Evolutionary conservation across 2,329 filamentous ascomycete species (phyloP), one percentile per base, ranked within the genome.

Genomic region (Chaetomiaceae sp.): DNA sequence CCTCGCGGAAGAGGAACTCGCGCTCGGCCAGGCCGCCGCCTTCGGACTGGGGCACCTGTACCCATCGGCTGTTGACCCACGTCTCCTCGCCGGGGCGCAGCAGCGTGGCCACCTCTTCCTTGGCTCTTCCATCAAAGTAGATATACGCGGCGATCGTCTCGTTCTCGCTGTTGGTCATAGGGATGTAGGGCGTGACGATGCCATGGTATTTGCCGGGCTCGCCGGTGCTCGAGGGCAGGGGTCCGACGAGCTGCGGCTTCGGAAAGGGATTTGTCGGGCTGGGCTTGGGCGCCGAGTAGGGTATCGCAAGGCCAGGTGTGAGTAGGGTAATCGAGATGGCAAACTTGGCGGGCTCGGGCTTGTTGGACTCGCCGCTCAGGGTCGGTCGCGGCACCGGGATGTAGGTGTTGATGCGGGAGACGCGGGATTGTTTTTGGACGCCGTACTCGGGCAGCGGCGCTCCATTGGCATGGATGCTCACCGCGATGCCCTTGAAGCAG

Each of bases 121-220:
- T 99, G 56, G 83, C 82, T 58, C 94, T 81, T 17, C 94, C 94
- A 71, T 99, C 94, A 67, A 99, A 99, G 74, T 99, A 99, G 63
- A 99, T 97, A 71, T 99, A 99, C 34, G 92, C 94, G 29, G 94
- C 94, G 64, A 99, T 92, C 14, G 94, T 99, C 74, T 99, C 94
- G 71, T 96, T 96, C 53, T 90, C 87, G 29, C 89, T 95, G 57
- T 88, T 86, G 19, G 94, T 97, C 74, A 96, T 84, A 49, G 94
- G 89, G 59, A 92, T 87, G 72, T 99, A 99, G 1, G 92, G 90
- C 51, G 81, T 84, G 58, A 96, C 79, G n/a, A 77, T 71, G 60
- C 80, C 78, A 53, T 72, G 68, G 60, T 71, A 72, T 61, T 75
- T 77, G 29, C 73, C 71, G 37, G 72, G 72, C 51, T 78, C 77